Conservation (phyloP, 176 grass and related monocot species). For the Aegilops sharonensis region DNA sequence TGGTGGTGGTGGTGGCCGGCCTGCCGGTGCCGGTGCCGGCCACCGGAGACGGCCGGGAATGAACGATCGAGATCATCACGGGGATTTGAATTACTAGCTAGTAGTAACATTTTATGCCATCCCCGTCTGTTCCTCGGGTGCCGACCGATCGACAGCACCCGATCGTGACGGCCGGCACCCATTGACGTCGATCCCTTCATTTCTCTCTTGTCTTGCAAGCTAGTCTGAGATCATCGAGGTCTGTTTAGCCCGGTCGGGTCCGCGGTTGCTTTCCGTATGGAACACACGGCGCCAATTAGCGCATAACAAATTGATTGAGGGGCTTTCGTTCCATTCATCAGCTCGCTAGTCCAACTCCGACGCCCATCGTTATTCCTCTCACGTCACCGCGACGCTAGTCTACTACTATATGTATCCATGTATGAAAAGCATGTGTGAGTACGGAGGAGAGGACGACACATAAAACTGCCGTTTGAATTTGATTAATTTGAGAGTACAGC, state of each 20-base stretch:
- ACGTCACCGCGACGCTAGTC: background rate
- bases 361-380: background rate
- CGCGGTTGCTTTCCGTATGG: slow-evolving; percentile 45
- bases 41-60: too few species aligned
- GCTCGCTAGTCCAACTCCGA: slow-evolving; percentile 11
- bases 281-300: slow-evolving; percentile 22
- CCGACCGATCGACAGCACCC: slow-evolving; percentile 47
- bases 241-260: slow-evolving; percentile 5
- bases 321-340: background rate
- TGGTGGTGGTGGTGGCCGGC: too few species aligned
- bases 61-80: too few species aligned
- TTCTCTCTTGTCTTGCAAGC: background rate
- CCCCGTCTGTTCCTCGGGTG: slow-evolving; percentile 39
- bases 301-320: slow-evolving; percentile 1
- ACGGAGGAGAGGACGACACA: background rate
- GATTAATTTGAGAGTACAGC: background rate
- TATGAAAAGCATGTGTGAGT: background rate
- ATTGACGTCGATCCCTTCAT: background rate
- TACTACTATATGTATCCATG: too few species aligned
- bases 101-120: slow-evolving; percentile 19
- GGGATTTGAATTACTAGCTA: too few species aligned
- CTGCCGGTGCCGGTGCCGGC: too few species aligned
- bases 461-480: background rate
- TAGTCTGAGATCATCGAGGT: background rate
- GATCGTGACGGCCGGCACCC: slow-evolving; percentile 5